These are phyloP conservation scores for Solanum acaule DNA, from an alignment of 257 asterid species.

Conservation along the genomic window DNA sequence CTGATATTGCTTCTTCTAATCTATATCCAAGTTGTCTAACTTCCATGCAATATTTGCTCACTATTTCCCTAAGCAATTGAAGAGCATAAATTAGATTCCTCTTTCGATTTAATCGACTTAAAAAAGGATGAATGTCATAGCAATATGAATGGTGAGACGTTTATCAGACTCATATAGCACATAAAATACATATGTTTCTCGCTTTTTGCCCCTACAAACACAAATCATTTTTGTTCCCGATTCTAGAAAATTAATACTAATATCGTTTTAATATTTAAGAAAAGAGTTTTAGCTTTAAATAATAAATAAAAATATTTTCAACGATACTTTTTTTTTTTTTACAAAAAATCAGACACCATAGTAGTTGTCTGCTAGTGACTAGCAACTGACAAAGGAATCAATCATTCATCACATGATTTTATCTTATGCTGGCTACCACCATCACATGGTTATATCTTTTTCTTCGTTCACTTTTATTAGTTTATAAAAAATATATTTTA, in stretches of 20 bases:
- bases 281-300: not conserved
- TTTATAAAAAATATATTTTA: not conserved
- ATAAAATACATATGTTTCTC: not conserved
- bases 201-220: not conserved
- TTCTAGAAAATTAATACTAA: not conserved
- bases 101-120: not conserved
- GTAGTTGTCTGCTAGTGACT: not conserved
- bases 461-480: accelerated
- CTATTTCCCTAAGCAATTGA: slow-evolving; percentile 35
- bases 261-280: not conserved
- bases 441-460: not conserved
- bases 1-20: slow-evolving; percentile 62
- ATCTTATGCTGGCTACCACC: not conserved
- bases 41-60: slow-evolving; percentile 47
- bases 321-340: no score
- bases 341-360: no score
- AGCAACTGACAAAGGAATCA: not conserved
- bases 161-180: not conserved
- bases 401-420: not conserved
- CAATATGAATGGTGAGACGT: not conserved
- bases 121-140: not conserved
- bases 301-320: not conserved
- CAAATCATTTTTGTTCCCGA: not conserved
- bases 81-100: not conserved
- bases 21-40: slow-evolving; percentile 54